Conservation (phyloP, 768 basidiomycete genomes). For the Lyophyllum decastes region DNA sequence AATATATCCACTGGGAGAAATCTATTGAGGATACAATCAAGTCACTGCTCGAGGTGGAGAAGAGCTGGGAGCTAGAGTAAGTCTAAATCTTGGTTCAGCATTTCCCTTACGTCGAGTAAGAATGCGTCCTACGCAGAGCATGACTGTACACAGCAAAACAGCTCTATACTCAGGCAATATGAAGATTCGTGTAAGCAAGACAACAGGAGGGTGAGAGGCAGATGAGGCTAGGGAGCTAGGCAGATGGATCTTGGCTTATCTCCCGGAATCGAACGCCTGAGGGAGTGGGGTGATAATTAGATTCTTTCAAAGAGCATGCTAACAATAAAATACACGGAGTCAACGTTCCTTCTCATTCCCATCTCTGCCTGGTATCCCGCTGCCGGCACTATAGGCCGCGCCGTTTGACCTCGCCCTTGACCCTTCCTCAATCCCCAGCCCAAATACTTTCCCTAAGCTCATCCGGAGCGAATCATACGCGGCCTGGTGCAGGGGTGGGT, state of each 20-base stretch:
- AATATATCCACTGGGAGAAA: slow-evolving; percentile 16
- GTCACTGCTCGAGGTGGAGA: slow-evolving; percentile 16
- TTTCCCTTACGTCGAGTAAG: no score
- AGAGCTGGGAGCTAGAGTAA: no score
- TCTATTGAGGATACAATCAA: slow-evolving; percentile 15
- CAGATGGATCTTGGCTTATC: no score
- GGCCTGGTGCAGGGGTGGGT: slow-evolving; percentile 72
- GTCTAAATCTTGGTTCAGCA: no score
- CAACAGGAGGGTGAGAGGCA: no score
- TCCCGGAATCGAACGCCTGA: no score
- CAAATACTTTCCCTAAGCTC: slow-evolving; percentile 41
- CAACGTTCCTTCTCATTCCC: neutral
- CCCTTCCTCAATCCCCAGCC: slow-evolving; percentile 14
- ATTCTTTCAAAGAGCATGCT: neutral
- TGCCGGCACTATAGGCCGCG: neutral
- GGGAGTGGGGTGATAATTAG: neutral
- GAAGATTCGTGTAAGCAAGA: no score
- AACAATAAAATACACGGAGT: neutral
- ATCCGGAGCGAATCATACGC: slow-evolving; percentile 63
- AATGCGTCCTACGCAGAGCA: no score
- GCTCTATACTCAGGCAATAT: no score
- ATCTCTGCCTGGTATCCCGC: neutral
- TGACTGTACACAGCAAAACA: no score
- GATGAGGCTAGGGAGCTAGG: no score
- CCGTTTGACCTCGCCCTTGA: neutral